Evolutionary conservation across 306 rosid species (phyloP).

Genomic region (Morella rubra): DNA sequence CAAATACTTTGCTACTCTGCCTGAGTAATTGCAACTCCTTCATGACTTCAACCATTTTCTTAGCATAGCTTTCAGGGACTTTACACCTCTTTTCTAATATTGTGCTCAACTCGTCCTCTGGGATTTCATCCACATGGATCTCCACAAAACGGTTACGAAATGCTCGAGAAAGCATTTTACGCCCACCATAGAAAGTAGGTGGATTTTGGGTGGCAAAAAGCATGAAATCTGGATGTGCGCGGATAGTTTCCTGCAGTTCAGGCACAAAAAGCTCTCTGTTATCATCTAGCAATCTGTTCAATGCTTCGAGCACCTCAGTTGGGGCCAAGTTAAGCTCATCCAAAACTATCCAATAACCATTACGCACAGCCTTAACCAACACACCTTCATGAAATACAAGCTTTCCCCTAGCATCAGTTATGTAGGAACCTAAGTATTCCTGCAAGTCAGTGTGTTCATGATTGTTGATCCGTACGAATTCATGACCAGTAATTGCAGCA

Average conservation of each 20-base stretch:
- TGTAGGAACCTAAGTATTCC: constrained; percentile 86
- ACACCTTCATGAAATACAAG: constrained; percentile 88
- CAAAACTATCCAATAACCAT: constrained; percentile 90
- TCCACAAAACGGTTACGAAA: constrained; percentile 93
- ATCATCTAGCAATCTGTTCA: constrained; percentile 90
- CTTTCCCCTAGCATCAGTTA: constrained; percentile 73
- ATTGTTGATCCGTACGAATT: constrained; percentile 88
- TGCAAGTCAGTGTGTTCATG: constrained; percentile 98
- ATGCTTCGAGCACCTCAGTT: constrained; percentile 94
- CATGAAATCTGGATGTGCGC: constrained; percentile 83
- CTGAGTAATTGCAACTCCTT: constrained; percentile 72
- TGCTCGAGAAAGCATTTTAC: constrained; percentile 93
- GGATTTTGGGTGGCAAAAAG: constrained; percentile 99
- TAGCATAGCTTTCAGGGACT: constrained; percentile 61
- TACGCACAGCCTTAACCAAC: constrained; percentile 84
- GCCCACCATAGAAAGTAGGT: constrained; percentile 85
- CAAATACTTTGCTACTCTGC: constrained; percentile 76
- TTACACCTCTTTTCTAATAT: constrained; percentile 61
- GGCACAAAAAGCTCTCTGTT: constrained; percentile 95
- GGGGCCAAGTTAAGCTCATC: constrained; percentile 99
- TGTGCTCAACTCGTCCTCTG: constrained; percentile 70
- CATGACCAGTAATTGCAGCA: constrained; percentile 73
- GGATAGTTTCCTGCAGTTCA: constrained; percentile 67
- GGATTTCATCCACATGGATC: constrained; percentile 90
- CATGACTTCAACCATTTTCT: constrained; percentile 87